These are phyloP conservation scores for Alternaria arbusti DNA, from an alignment of 2,329 filamentous ascomycete genomes.

Conservation along the genomic window DNA sequence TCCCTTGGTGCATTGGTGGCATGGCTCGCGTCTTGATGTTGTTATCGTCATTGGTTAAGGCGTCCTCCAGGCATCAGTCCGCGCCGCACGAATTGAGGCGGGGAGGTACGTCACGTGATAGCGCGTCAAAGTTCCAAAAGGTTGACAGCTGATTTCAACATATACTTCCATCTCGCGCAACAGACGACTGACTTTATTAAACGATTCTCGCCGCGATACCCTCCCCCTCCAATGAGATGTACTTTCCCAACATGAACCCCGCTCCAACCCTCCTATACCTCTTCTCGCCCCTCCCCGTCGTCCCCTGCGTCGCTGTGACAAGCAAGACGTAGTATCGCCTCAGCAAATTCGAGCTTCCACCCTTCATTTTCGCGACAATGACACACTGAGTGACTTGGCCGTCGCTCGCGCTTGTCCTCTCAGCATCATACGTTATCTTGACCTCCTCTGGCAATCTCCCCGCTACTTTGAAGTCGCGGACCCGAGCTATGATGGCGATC, in stretches of 20 bases:
- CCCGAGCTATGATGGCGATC: constrained; percentile 11
- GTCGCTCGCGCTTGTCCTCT: not conserved
- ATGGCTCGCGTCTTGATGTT: not conserved
- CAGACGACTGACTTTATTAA: not conserved
- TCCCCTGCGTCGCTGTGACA: constrained; percentile 2
- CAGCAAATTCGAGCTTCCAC: not conserved
- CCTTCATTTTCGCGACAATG: constrained; percentile 13
- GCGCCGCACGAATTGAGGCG: constrained; percentile 2
- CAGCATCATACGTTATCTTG: constrained; percentile 19
- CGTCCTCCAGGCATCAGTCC: constrained; percentile 10
- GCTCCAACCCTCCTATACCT: constrained; percentile 21
- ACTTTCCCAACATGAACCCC: constrained; percentile 24
- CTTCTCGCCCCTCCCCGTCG: not conserved
- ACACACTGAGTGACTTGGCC: constrained; percentile 17
- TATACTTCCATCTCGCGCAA: not conserved
- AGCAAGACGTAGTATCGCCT: constrained; percentile 19
- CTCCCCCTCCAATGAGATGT: constrained; percentile 10
- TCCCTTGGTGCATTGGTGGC: not conserved
- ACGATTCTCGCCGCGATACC: constrained; percentile 10
- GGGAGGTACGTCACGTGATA: constrained; percentile 3
- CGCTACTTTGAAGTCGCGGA: constrained; percentile 13
- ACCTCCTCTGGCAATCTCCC: constrained; percentile 10
- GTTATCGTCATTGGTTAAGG: constrained; percentile 2
- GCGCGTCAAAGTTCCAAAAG: not conserved
- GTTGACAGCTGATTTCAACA: too few species aligned